These are phyloP conservation scores for Aspergillus nidulans DNA, from an alignment of 495 filamentous ascomycete genomes.

Conservation along the genomic window DNA sequence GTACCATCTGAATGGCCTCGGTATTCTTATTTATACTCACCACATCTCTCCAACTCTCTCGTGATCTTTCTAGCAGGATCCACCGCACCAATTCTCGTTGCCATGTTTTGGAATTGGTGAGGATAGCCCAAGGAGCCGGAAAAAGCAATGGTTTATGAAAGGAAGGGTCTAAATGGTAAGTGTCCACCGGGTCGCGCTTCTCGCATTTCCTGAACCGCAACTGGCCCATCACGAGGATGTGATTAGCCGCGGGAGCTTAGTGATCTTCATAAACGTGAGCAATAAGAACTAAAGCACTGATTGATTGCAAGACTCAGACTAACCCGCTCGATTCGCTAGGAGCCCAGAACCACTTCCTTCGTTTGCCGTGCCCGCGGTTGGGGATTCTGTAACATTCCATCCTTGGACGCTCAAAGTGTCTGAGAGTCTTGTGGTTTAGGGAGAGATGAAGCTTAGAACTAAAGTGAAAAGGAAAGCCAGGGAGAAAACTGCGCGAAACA, in stretches of 20 bases:
- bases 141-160: not conserved
- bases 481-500: too few relatives aligned
- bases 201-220: not conserved
- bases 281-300: not conserved
- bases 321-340: not conserved
- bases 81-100: not conserved
- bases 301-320: not conserved
- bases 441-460: not conserved
- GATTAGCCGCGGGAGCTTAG: not conserved
- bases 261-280: not conserved
- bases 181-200: not conserved
- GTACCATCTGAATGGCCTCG: not conserved
- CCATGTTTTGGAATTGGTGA: not conserved
- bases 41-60: not conserved
- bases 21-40: constrained; percentile 4
- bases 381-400: not conserved
- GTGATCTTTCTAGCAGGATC: not conserved
- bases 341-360: not conserved
- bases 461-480: not conserved
- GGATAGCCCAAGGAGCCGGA: not conserved
- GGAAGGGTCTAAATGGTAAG: not conserved
- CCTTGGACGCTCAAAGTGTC: not conserved
- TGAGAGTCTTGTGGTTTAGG: not conserved
- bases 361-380: not conserved
- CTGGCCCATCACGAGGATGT: not conserved